Evolutionary conservation across 345 rosid species (phyloP).

Genomic region (Crucihimalaya himalaica): DNA sequence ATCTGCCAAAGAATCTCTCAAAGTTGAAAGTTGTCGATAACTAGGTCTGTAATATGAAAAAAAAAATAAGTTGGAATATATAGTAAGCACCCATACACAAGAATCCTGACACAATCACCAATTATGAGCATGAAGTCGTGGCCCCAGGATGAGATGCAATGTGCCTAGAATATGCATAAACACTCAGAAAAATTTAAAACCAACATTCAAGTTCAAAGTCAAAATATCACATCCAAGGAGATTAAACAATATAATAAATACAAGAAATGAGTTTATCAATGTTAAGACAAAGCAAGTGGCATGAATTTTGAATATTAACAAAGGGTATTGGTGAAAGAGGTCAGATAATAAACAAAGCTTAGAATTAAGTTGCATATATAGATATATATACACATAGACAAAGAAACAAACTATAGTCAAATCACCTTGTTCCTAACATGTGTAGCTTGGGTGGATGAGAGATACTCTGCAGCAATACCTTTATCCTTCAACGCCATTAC

Average conservation of each 20-base stretch:
- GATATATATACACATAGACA: not conserved
- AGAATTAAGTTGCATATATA: not conserved
- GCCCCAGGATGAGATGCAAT: conserved; percentile 98
- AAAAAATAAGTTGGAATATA: not conserved
- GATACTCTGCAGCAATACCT: conserved; percentile 90
- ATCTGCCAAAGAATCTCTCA: conserved; percentile 70
- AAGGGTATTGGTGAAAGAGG: not conserved
- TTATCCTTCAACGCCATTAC: conserved; percentile 83
- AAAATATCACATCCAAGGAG: conserved; percentile 21
- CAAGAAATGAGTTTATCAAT: conserved; percentile 11
- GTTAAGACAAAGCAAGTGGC: not conserved
- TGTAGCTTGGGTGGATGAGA: conserved; percentile 76
- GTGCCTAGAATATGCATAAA: conserved; percentile 66
- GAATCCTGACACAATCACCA: conserved; percentile 18
- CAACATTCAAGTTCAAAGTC: not conserved
- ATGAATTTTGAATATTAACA: not conserved
- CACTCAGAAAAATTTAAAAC: conserved; percentile 15
- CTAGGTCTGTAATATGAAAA: conserved; percentile 58
- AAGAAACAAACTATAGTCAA: conserved; percentile 6
- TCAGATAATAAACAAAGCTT: not conserved
- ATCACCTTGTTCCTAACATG: conserved; percentile 58
- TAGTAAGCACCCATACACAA: not conserved
- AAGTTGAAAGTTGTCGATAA: conserved; percentile 84
- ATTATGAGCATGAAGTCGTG: conserved; percentile 89
- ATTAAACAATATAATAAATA: not conserved